Percentiles rank a stretch among this genome's conserved stretches.
Evolutionary conservation across 23 red algal genomes (phyloP).

Genomic region (Porphyridium purpureum): DNA sequence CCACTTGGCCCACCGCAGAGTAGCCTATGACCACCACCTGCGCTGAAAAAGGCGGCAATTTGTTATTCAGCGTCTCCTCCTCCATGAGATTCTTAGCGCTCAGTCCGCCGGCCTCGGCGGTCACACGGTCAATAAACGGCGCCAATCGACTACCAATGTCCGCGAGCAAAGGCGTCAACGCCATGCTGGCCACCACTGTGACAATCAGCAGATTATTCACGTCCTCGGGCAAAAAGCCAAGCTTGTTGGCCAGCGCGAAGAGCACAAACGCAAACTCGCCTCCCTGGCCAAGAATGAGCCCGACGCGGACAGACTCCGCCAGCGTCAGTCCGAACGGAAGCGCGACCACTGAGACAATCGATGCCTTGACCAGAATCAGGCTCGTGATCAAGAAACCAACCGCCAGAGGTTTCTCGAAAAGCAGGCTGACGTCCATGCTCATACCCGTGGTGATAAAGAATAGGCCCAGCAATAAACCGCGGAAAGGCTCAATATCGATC

Average conservation of each 20-base stretch:
- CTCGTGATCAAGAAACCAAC: conserved; percentile 56
- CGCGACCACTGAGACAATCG: conserved; percentile 39
- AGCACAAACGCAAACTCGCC: conserved; percentile 96
- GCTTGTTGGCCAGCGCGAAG: conserved; percentile 70
- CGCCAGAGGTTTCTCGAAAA: conserved; percentile 34
- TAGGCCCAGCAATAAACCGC: conserved; percentile 81
- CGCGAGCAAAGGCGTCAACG: conserved; percentile 67
- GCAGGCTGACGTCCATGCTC: conserved; percentile 52
- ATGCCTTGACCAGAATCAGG: conserved; percentile 52
- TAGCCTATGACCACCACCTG: neutral
- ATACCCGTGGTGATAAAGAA: conserved; percentile 99
- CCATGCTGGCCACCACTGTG: conserved; percentile 73
- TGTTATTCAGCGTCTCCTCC: conserved; percentile 14
- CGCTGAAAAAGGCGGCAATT: conserved; percentile 8
- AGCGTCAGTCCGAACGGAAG: conserved; percentile 55
- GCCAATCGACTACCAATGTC: conserved; percentile 25
- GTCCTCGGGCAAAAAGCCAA: conserved; percentile 65
- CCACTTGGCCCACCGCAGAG: conserved; percentile 71
- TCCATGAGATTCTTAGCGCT: conserved; percentile 2
- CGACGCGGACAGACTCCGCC: conserved; percentile 64
- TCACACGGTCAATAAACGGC: conserved; percentile 24
- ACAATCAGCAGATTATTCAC: conserved; percentile 54
- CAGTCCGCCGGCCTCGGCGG: conserved; percentile 13
- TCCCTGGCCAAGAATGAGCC: conserved; percentile 77
- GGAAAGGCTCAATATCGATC: conserved; percentile 87